These are phyloP conservation scores for Colletotrichum sansevieriae DNA, from an alignment of 2,329 filamentous ascomycete genomes.

Conservation along the genomic window DNA sequence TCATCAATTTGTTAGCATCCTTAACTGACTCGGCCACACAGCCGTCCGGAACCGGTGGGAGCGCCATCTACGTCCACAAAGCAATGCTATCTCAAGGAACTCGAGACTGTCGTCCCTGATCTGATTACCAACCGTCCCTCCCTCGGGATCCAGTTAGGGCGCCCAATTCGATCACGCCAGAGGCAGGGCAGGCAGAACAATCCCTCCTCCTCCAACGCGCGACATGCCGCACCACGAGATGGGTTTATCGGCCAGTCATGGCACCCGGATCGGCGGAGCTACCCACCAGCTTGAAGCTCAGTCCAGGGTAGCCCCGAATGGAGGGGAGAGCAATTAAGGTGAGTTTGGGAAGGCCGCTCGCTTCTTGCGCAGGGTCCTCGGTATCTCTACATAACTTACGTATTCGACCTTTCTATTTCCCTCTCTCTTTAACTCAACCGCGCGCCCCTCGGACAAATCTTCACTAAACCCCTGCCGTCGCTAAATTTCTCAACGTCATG, in stretches of 20 bases:
- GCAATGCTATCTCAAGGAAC: constrained; percentile 8
- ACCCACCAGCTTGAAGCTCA: constrained; percentile 39
- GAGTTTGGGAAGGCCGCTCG: constrained; percentile 37
- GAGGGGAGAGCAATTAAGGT: constrained; percentile 37
- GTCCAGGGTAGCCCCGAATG: constrained; percentile 39
- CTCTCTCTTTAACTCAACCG: constrained; percentile 29
- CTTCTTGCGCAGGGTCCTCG: constrained; percentile 38
- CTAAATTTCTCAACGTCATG: constrained; percentile 39
- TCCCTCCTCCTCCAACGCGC: constrained; percentile 36
- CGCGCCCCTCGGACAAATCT: constrained; percentile 38
- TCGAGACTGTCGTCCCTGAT: constrained; percentile 22
- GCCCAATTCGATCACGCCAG: constrained; percentile 42
- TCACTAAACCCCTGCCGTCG: constrained; percentile 5
- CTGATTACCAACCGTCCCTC: constrained; percentile 39
- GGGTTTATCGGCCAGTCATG: constrained; percentile 38
- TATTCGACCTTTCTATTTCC: constrained; percentile 35
- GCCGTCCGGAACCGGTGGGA: constrained; percentile 22
- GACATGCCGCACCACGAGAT: constrained; percentile 34
- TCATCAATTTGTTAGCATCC: background rate
- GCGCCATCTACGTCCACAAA: constrained; percentile 34
- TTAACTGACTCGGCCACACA: constrained; percentile 22
- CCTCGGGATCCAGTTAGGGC: constrained; percentile 27
- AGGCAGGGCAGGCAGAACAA: constrained; percentile 38
- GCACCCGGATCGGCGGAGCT: constrained; percentile 31
- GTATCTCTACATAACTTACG: constrained; percentile 40